A percentile compares a stretch with the other conserved stretches of the same genome.
phyloP scores from a whole-genome alignment of 345 rosid species.

The Lagerstroemia speciosa region DNA sequence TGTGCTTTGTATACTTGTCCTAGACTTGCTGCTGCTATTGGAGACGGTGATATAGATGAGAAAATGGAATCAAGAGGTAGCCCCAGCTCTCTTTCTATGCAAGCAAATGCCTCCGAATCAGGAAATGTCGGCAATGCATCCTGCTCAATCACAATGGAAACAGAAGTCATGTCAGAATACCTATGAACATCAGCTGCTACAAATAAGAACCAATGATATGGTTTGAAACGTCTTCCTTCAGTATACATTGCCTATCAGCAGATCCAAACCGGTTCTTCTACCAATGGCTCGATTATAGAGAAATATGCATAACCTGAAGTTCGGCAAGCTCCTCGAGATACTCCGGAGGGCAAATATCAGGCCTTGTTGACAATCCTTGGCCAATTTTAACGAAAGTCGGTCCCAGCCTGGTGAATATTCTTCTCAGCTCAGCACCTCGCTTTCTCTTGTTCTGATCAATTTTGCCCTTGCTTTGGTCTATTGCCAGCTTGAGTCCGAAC shows the following conservation, averaged over 20 bases:
- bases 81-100: constrained; percentile 83
- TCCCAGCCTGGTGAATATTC: constrained; percentile 72
- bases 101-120: constrained; percentile 79
- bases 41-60: constrained; percentile 68
- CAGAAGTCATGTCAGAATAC: background rate
- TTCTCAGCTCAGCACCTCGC: constrained; percentile 56
- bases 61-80: constrained; percentile 59
- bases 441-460: constrained; percentile 59
- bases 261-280: background rate
- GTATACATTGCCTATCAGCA: background rate
- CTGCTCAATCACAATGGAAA: constrained; percentile 26
- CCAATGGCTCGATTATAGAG: background rate
- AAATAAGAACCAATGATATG: background rate
- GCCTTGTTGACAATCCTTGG: constrained; percentile 94
- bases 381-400: constrained; percentile 97
- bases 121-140: constrained; percentile 95
- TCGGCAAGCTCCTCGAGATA: constrained; percentile 81
- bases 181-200: background rate
- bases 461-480: constrained; percentile 62
- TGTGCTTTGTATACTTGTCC: constrained; percentile 98
- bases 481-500: constrained; percentile 49
- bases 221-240: background rate
- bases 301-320: constrained; percentile 59
- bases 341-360: constrained; percentile 90
- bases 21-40: constrained; percentile 91